Conservation (phyloP, 2,329 filamentous ascomycete genomes). For the Akanthomyces dipterigenus region DNA sequence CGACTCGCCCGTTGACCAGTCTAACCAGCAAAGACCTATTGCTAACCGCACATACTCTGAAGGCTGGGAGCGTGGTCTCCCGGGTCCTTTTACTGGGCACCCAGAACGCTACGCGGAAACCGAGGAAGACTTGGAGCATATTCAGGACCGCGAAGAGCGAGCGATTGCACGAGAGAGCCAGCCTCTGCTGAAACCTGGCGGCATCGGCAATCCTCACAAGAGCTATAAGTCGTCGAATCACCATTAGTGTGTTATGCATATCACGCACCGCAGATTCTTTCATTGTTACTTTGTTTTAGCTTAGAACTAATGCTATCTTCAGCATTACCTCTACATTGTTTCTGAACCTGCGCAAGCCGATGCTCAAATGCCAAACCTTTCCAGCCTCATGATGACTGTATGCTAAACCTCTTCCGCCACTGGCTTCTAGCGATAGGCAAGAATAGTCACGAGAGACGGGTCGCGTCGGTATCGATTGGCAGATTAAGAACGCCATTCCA, state of each 20-base stretch:
- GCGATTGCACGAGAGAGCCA: conserved; percentile 44
- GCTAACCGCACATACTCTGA: conserved; percentile 41
- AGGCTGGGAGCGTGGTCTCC: conserved; percentile 44
- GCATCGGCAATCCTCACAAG: conserved; percentile 39
- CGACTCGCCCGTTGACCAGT: conserved; percentile 22
- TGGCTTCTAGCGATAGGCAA: not conserved
- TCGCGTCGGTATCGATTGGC: not conserved
- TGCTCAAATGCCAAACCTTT: not conserved
- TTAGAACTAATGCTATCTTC: not conserved
- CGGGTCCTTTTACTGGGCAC: conserved; percentile 45
- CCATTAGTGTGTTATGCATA: not conserved
- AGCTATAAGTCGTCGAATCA: conserved; percentile 28
- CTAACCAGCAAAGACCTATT: conserved; percentile 26
- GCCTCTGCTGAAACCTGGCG: conserved; percentile 42
- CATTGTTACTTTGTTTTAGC: not conserved
- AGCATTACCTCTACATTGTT: not conserved
- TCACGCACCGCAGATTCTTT: not conserved
- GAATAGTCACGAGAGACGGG: not conserved
- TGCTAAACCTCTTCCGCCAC: not conserved
- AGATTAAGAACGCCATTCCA: not conserved
- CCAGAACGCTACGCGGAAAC: conserved; percentile 46
- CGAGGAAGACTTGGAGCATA: conserved; percentile 44
- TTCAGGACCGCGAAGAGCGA: conserved; percentile 44
- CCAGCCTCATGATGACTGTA: not conserved
- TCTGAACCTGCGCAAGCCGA: too few species aligned